These are phyloP conservation scores for Stipa capillata DNA, from an alignment of 176 grass and related monocot genomes.

Conservation along the genomic window DNA sequence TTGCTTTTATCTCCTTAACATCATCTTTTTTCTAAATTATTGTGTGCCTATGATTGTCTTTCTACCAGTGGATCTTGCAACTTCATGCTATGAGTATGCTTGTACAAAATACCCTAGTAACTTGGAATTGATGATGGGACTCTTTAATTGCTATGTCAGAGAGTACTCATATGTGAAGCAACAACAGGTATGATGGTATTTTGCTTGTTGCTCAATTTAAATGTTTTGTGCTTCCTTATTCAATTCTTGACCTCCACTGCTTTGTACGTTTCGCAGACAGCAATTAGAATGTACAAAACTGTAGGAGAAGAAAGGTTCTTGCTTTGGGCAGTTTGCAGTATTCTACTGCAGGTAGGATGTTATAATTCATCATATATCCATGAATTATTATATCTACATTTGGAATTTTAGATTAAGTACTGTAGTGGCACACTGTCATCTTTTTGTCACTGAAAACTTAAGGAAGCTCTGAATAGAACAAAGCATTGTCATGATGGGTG, in stretches of 20 bases:
- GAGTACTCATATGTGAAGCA: conserved; percentile 96
- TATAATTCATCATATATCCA: not conserved
- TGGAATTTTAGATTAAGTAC: not conserved
- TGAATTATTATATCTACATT: not conserved
- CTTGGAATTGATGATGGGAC: conserved; percentile 97
- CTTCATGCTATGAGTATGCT: conserved; percentile 94
- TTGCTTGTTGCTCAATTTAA: not conserved
- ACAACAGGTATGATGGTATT: conserved; percentile 65
- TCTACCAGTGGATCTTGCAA: conserved; percentile 89
- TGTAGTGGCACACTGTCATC: not conserved
- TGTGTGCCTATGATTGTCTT: conserved; percentile 3
- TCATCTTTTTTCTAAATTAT: conserved; percentile 13
- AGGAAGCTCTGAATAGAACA: not conserved
- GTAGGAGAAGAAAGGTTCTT: conserved; percentile 95
- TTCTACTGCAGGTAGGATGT: conserved; percentile 76
- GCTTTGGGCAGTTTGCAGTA: conserved; percentile 97
- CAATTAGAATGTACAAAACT: conserved; percentile 98
- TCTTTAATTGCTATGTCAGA: conserved; percentile 95
- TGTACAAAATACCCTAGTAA: conserved; percentile 84
- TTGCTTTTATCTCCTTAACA: conserved; percentile 4
- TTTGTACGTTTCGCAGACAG: conserved; percentile 61
- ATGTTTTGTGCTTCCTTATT: conserved; percentile 15
- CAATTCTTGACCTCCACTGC: not conserved
- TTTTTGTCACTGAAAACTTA: not conserved
- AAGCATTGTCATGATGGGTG: not conserved